Percentiles rank a stretch among this genome's conserved stretches.
Conservation (phyloP, 306 rosid genomes). For the Gynostemma pentaphyllum region DNA sequence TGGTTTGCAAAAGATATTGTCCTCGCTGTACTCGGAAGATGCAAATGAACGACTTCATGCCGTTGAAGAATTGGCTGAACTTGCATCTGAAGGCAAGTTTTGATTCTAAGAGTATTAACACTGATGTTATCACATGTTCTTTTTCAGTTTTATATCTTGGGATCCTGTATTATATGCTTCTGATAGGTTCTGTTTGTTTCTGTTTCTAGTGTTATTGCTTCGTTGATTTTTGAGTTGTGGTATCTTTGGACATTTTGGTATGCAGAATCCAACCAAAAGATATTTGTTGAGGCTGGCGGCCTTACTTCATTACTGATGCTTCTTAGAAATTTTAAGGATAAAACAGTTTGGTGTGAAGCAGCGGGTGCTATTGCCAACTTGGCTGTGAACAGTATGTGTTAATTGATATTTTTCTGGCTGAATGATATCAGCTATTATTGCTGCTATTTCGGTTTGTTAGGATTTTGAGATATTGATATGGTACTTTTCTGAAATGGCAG, state of each 20-base stretch:
- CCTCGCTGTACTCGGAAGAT: conserved; percentile 92
- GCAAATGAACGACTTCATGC: conserved; percentile 90
- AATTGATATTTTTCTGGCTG: not conserved
- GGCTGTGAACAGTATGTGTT: conserved; percentile 77
- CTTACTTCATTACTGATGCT: conserved; percentile 90
- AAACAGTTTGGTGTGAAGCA: conserved; percentile 90
- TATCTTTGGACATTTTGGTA: conserved; percentile 15
- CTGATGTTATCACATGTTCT: not conserved
- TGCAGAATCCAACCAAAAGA: conserved; percentile 88
- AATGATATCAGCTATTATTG: not conserved
- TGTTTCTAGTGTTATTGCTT: too few species aligned
- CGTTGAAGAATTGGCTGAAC: conserved; percentile 92
- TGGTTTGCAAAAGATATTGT: conserved; percentile 83
- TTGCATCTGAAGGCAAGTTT: conserved; percentile 86
- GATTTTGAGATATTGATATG: conserved; percentile 17
- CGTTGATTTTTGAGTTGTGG: not conserved
- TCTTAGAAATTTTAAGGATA: conserved; percentile 91
- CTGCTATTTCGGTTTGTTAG: conserved; percentile 11
- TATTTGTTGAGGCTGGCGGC: conserved; percentile 93
- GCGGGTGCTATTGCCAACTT: conserved; percentile 99
- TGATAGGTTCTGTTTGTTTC: not conserved
- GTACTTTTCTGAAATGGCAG: conserved; percentile 37
- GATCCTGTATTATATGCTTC: not conserved
- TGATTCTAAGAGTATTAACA: not conserved
- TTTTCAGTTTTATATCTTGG: conserved; percentile 4